phyloP scores from a whole-genome alignment of 495 filamentous ascomycete species.

The Cryomyces minteri region DNA sequence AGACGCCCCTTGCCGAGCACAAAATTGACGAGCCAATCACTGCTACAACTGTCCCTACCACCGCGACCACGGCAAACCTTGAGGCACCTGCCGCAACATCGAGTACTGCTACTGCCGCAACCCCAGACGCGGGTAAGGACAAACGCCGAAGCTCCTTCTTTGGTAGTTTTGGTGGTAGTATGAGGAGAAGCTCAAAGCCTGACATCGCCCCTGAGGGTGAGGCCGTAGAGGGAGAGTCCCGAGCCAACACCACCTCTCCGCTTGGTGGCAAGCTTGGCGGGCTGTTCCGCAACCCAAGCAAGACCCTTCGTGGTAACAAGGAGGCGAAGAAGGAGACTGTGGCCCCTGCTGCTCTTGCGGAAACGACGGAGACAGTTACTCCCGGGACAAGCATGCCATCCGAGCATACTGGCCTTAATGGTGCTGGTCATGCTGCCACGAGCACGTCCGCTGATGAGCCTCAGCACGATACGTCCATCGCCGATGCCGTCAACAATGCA shows the following conservation, averaged over 20 bases:
- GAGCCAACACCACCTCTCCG: not conserved
- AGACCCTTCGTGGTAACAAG: conserved; percentile 12
- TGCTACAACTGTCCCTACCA: not conserved
- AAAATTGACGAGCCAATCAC: not conserved
- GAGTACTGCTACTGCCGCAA: conserved; percentile 1
- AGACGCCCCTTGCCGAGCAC: not conserved
- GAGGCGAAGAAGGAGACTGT: conserved; percentile 21
- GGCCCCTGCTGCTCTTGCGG: conserved; percentile 21
- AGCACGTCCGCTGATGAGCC: conserved; percentile 8
- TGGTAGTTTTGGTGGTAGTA: conserved; percentile 10
- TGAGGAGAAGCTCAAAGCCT: conserved; percentile 7
- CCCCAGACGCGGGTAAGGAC: conserved; percentile 5
- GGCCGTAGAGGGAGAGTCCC: not conserved
- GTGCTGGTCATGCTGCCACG: not conserved
- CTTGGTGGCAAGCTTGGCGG: conserved; percentile 5
- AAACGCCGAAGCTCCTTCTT: conserved; percentile 13
- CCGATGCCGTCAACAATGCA: not conserved
- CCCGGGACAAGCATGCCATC: not conserved
- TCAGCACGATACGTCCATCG: not conserved
- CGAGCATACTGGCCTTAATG: not conserved
- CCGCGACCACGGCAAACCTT: conserved; percentile 4
- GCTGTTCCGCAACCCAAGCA: conserved; percentile 18
- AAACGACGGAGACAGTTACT: conserved; percentile 5
- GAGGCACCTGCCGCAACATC: conserved; percentile 11
- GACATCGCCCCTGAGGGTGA: conserved; percentile 5